Conservation (phyloP, 129 eudicot species). For the Centrapalus pauciflorus region DNA sequence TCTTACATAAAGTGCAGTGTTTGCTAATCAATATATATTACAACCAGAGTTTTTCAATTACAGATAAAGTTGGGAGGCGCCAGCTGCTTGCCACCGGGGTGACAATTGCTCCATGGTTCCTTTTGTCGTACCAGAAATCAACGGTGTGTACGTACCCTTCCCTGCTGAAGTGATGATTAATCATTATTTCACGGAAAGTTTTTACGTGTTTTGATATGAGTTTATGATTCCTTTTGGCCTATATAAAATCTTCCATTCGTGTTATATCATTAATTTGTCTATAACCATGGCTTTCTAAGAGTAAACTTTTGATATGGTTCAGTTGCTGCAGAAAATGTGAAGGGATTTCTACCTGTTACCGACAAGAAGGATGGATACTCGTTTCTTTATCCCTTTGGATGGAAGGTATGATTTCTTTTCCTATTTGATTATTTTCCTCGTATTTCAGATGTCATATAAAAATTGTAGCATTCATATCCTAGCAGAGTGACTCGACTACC, state of each 20-base stretch:
- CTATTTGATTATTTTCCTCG: neutral
- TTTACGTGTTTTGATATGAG: neutral
- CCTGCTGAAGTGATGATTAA: neutral
- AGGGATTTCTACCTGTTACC: conserved; percentile 72
- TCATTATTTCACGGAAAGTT: neutral
- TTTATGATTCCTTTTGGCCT: conserved; percentile 4
- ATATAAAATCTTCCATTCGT: neutral
- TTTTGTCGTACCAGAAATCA: conserved; percentile 46
- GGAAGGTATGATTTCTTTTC: conserved; percentile 61
- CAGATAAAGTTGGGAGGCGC: conserved; percentile 81
- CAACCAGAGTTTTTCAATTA: conserved; percentile 3
- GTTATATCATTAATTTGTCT: conserved; percentile 7
- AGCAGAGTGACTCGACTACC: no score
- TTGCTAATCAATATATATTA: neutral
- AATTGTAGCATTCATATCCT: no score
- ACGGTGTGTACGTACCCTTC: conserved; percentile 53
- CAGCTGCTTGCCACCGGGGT: conserved; percentile 68
- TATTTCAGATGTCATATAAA: neutral
- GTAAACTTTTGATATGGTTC: conserved; percentile 67
- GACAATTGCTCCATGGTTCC: conserved; percentile 55
- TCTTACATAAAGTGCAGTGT: neutral
- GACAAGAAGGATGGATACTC: conserved; percentile 88
- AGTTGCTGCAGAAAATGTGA: conserved; percentile 96
- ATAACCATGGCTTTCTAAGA: conserved; percentile 42
- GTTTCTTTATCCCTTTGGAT: conserved; percentile 88